Percentiles rank a stretch among this genome's conserved stretches.
Conservation (phyloP, 1,284 basidiomycete species). For the Melanopsichium pennsylvanicum region DNA sequence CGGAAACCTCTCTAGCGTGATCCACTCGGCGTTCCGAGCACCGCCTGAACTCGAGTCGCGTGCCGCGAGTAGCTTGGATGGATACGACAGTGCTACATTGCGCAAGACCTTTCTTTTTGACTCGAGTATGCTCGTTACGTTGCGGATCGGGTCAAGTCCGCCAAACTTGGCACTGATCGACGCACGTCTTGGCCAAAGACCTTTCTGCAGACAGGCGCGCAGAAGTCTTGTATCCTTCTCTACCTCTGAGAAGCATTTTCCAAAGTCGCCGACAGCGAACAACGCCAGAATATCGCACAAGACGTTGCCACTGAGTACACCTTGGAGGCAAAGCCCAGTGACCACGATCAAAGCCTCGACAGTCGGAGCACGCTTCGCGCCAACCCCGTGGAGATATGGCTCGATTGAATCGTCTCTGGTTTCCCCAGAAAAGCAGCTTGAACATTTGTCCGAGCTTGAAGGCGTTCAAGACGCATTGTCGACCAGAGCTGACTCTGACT, state of each 20-base stretch:
- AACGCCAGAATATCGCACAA: slow-evolving; percentile 10
- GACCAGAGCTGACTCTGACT: not conserved
- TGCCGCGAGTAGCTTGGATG: no score
- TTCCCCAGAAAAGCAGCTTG: not conserved
- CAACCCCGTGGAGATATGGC: no score
- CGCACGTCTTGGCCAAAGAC: not conserved
- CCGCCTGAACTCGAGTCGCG: not conserved
- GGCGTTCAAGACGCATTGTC: not conserved
- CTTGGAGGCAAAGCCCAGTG: slow-evolving; percentile 16
- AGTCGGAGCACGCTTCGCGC: no score
- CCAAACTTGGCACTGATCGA: not conserved
- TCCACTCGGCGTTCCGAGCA: slow-evolving; percentile 6
- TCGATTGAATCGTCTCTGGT: no score
- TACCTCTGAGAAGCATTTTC: not conserved
- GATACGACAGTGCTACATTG: no score
- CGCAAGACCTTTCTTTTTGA: not conserved
- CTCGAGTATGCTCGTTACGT: slow-evolving; percentile 2
- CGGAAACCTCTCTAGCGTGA: slow-evolving; percentile 4
- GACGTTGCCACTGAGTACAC: slow-evolving; percentile 2
- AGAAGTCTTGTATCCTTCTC: slow-evolving; percentile 9
- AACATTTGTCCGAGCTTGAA: not conserved
- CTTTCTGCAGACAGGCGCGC: slow-evolving; percentile 3
- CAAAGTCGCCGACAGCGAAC: slow-evolving; percentile 19
- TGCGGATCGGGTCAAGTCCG: not conserved
- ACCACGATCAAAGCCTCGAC: slow-evolving; percentile 7